Evolutionary conservation across 495 filamentous ascomycete species (phyloP).

Genomic region (Aspergillus sclerotiicarbonarius): DNA sequence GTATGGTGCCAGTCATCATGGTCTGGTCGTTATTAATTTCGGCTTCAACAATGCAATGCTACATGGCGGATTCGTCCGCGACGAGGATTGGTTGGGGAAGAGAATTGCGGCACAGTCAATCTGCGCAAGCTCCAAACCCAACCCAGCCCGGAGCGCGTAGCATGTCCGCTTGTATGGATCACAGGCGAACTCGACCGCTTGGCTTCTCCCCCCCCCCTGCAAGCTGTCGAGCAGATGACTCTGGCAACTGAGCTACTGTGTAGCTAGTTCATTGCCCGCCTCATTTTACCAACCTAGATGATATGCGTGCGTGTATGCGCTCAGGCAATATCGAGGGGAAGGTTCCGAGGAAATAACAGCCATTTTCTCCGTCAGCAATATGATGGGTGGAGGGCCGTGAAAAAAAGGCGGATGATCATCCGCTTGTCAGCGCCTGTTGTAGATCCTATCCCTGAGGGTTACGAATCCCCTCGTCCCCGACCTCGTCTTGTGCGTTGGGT

Average conservation of each 20-base stretch:
- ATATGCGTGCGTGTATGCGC: neutral
- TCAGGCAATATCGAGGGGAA: neutral
- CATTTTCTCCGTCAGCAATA: constrained; percentile 10
- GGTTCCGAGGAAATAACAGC: constrained; percentile 17
- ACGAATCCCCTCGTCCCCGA: neutral
- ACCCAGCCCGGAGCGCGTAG: neutral
- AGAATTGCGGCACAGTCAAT: constrained; percentile 23
- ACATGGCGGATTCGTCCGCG: neutral
- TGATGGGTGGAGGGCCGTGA: neutral
- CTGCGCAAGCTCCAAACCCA: constrained; percentile 21
- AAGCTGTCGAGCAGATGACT: neutral
- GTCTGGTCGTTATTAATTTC: neutral
- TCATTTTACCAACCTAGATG: neutral
- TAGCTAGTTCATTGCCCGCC: neutral
- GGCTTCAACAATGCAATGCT: neutral
- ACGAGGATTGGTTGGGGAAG: neutral
- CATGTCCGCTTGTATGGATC: neutral
- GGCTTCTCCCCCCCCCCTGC: neutral
- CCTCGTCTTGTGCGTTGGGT: neutral
- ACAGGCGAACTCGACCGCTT: neutral
- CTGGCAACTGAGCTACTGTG: neutral
- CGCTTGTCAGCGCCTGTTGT: constrained; percentile 14
- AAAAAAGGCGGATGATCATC: constrained; percentile 16
- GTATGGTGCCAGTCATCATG: neutral
- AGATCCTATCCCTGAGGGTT: constrained; percentile 12